Evolutionary conservation across 805 yeast genomes (phyloP), one percentile per base, ranked within the genome.

Genomic region (Isabelozyma gotoi): DNA sequence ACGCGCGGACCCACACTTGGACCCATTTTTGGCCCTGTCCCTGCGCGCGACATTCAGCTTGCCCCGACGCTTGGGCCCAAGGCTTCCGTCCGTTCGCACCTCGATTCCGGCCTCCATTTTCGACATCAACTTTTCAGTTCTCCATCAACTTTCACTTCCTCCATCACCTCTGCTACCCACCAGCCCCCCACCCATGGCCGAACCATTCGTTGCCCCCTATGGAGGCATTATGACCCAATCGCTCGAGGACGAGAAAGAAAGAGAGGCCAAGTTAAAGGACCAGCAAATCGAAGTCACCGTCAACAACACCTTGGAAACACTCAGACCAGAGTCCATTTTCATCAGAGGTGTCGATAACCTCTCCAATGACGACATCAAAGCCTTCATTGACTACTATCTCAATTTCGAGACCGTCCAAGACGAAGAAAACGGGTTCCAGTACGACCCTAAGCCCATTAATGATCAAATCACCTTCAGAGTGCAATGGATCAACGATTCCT

Each of bases 401-500:
- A 75, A 76, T 47, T 64, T 36, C 16, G 38, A 63, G 41, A 49
- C 41, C 20, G 54, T 42, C 7, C 52, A 52, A 19, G 46, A 50
- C n/a, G 44, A 39, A 5, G 46, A 45, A 7, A 48, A 46, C 6
- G 57, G 48, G 19, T 38, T 47, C 17, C 48, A 37, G 20, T 63
- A 57, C 43, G 59, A 55, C 20, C 59, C 55, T 11, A 45, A 49
- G 17, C 65, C 68, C 14, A 42, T 51, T 16, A 63, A 58, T 37
- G 53, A 55, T 2, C 63, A 62, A 33, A 45, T 73, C 16, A 66
- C 60, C 50, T 79, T 73, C 56, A 62, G 65, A 20, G 59, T 83
- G 19, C 81, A 83, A 53, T 84, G 91, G 91, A 73, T 84, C 33
- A 79, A 84, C 55, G 91, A 84, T 57, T 55, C 77, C 15, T 67